Evolutionary conservation across 2,329 filamentous ascomycete species (phyloP).

Genomic region (Sclerotinia sclerotiorum): DNA sequence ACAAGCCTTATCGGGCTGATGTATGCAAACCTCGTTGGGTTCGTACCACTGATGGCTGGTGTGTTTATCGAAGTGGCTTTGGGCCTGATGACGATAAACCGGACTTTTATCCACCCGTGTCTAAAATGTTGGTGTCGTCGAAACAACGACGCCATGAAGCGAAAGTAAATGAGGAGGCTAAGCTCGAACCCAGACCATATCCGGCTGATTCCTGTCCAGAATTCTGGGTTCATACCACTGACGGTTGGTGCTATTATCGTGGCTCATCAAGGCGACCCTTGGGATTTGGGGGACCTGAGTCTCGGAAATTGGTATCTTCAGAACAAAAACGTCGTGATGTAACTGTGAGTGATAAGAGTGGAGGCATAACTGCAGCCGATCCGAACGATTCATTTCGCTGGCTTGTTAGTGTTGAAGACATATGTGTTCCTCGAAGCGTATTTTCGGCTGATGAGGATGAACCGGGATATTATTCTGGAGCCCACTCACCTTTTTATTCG

Average conservation of each 20-base stretch:
- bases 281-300: neutral
- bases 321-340: neutral
- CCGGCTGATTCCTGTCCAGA: neutral
- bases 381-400: neutral
- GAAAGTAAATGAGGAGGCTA: neutral
- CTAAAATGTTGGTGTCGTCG: neutral
- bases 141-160: neutral
- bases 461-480: neutral
- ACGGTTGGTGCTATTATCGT: neutral
- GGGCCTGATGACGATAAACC: neutral
- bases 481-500: neutral
- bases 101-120: neutral
- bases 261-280: neutral
- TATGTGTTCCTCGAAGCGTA: neutral
- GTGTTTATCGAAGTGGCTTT: neutral
- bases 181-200: neutral
- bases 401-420: neutral
- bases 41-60: constrained; percentile 3
- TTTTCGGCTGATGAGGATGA: neutral
- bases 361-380: neutral
- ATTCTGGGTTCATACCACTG: neutral
- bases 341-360: neutral
- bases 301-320: neutral
- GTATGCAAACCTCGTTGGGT: neutral
- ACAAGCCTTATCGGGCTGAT: neutral